A percentile compares a stretch with the other conserved stretches of the same genome.
Conservation (phyloP, 2,329 filamentous ascomycete genomes). For the Phaeoacremonium minimum region DNA sequence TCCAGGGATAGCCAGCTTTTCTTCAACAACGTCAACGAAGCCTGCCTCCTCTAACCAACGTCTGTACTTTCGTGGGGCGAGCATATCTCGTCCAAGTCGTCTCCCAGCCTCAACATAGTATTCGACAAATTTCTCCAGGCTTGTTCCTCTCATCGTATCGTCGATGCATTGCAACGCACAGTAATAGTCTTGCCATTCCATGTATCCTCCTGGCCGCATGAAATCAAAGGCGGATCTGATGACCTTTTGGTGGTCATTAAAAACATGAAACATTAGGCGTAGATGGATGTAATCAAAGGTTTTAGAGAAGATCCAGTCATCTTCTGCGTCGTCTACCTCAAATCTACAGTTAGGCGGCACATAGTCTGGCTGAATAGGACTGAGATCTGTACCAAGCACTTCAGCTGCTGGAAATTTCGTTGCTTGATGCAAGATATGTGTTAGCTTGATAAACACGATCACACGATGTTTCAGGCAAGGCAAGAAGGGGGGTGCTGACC, state of each 20-base stretch:
- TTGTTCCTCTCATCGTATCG: slow-evolving; percentile 4
- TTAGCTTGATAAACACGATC: too few species aligned
- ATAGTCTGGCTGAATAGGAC: slow-evolving; percentile 17
- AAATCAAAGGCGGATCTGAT: slow-evolving; percentile 9
- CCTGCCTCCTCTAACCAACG: slow-evolving; percentile 20
- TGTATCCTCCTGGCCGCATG: slow-evolving; percentile 13
- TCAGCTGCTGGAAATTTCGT: slow-evolving; percentile 13
- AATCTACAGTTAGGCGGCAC: slow-evolving; percentile 19
- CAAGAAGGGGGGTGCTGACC: too few species aligned
- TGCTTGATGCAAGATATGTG: slow-evolving; percentile 1
- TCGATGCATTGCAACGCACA: slow-evolving; percentile 8
- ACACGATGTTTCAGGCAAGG: too few species aligned
- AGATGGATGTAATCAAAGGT: slow-evolving; percentile 5
- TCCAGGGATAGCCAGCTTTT: slow-evolving; percentile 17
- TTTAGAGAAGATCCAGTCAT: slow-evolving; percentile 4
- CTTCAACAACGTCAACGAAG: slow-evolving; percentile 22
- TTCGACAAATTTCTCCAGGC: slow-evolving; percentile 7
- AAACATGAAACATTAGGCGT: slow-evolving; percentile 4
- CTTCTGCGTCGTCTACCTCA: slow-evolving; percentile 14
- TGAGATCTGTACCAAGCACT: slow-evolving; percentile 17
- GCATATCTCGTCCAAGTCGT: slow-evolving; percentile 12
- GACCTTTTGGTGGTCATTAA: slow-evolving; percentile 4
- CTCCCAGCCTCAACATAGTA: slow-evolving; percentile 10
- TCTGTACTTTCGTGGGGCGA: slow-evolving; percentile 15
- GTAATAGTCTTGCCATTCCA: slow-evolving; percentile 12